phyloP scores from a whole-genome alignment of 2,329 filamentous ascomycete genomes.

The Cadophora malorum region DNA sequence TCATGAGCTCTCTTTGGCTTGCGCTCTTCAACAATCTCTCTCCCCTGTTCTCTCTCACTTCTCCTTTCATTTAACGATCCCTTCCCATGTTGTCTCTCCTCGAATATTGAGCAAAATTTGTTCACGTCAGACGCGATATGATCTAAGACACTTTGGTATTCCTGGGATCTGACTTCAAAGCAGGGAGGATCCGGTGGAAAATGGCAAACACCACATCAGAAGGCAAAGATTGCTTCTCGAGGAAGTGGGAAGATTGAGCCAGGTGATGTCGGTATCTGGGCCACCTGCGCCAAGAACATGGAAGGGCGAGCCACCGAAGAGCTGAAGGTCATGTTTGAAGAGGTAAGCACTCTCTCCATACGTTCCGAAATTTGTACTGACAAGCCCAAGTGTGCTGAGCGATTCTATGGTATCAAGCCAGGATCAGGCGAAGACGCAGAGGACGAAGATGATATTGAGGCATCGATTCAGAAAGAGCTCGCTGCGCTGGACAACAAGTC shows the following conservation, averaged over 20 bases:
- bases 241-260: conserved; percentile 61
- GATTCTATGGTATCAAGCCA: conserved; percentile 57
- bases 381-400: conserved; percentile 66
- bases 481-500: conserved; percentile 59
- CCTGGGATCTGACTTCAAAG: conserved; percentile 5
- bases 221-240: conserved; percentile 54
- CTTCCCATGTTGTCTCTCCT: too few relatives aligned
- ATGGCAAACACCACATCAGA: conserved; percentile 68
- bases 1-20: background rate
- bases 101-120: too few relatives aligned
- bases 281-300: conserved; percentile 75
- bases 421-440: conserved; percentile 46
- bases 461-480: conserved; percentile 75
- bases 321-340: conserved; percentile 68
- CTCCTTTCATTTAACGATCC: background rate
- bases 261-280: conserved; percentile 78
- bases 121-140: too few relatives aligned
- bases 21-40: background rate
- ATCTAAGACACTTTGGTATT: too few relatives aligned
- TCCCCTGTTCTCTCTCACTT: background rate
- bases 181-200: conserved; percentile 58
- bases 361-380: conserved; percentile 3
- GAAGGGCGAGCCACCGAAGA: conserved; percentile 74
- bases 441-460: conserved; percentile 70
- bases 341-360: conserved; percentile 53